A percentile compares a stretch with the other conserved stretches of the same genome.
These are phyloP conservation scores for Kodamaea fungicola DNA, from an alignment of 1,139 yeast genomes.

Conservation along the genomic window DNA sequence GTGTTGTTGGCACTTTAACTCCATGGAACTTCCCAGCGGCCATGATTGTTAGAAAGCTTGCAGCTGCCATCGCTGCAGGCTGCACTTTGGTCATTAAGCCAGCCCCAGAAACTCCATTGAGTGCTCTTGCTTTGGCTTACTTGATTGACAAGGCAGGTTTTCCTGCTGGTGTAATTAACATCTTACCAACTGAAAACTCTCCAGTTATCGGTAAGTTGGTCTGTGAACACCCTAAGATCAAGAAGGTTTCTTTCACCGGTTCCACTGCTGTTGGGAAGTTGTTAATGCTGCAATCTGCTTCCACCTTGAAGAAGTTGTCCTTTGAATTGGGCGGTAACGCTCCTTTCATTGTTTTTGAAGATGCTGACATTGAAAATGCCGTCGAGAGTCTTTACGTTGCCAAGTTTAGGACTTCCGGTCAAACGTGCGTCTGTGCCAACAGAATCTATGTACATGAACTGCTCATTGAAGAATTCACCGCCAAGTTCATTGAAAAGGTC, in stretches of 20 bases:
- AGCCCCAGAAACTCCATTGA: constrained; percentile 82
- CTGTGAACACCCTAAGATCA: constrained; percentile 36
- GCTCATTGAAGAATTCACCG: constrained; percentile 57
- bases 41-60: constrained; percentile 89
- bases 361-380: constrained; percentile 49
- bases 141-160: constrained; percentile 77
- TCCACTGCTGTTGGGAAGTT: constrained; percentile 55
- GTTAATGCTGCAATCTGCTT: constrained; percentile 45
- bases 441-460: constrained; percentile 71
- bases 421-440: constrained; percentile 87
- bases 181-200: constrained; percentile 55
- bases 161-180: constrained; percentile 80
- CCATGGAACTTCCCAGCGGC: constrained; percentile 98
- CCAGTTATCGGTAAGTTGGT: constrained; percentile 58
- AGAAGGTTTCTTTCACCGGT: constrained; percentile 57
- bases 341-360: constrained; percentile 47
- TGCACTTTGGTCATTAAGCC: constrained; percentile 90
- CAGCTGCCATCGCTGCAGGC: constrained; percentile 91
- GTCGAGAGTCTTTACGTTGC: constrained; percentile 50
- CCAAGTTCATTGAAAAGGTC: constrained; percentile 32
- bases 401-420: constrained; percentile 73
- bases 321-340: constrained; percentile 56
- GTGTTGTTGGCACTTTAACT: constrained; percentile 86
- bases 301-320: constrained; percentile 46
- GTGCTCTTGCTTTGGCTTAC: constrained; percentile 78